These are phyloP conservation scores for Mortierella antarctica DNA, from an alignment of 192 early-diverging fungal species.

Conservation along the genomic window DNA sequence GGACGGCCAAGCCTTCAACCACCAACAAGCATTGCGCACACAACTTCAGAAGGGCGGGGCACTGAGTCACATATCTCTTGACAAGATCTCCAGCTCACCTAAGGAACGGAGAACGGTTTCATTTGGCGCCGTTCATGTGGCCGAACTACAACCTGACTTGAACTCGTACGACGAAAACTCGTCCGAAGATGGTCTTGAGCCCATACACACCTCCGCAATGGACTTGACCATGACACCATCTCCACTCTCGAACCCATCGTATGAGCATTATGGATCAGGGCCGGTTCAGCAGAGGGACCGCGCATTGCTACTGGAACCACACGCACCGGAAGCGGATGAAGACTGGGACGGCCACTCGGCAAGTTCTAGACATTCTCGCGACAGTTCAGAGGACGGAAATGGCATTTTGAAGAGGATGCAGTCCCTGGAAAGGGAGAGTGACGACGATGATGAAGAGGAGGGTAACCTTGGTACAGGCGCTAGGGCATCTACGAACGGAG, in stretches of 20 bases:
- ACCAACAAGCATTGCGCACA: neutral
- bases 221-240: constrained; percentile 8
- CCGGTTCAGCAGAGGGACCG: neutral
- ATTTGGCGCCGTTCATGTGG: constrained; percentile 50
- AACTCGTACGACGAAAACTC: constrained; percentile 48
- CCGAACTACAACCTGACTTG: constrained; percentile 38
- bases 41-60: constrained; percentile 3
- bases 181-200: constrained; percentile 31
- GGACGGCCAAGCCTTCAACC: constrained; percentile 13
- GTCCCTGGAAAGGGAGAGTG: constrained; percentile 2
- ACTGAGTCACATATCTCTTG: constrained; percentile 7
- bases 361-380: too few species aligned
- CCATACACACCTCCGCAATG: neutral
- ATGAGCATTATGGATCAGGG: neutral
- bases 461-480: constrained; percentile 37
- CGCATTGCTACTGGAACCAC: neutral
- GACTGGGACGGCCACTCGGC: too few species aligned
- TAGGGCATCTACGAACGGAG: neutral
- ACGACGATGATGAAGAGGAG: constrained; percentile 46
- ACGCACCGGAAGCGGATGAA: neutral
- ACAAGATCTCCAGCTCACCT: constrained; percentile 35
- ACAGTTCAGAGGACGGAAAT: too few species aligned
- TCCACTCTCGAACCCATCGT: constrained; percentile 16
- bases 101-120: constrained; percentile 49
- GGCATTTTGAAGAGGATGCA: too few species aligned